phyloP scores from a whole-genome alignment of 1,139 yeast species.

The Suhomyces wounanorum region DNA sequence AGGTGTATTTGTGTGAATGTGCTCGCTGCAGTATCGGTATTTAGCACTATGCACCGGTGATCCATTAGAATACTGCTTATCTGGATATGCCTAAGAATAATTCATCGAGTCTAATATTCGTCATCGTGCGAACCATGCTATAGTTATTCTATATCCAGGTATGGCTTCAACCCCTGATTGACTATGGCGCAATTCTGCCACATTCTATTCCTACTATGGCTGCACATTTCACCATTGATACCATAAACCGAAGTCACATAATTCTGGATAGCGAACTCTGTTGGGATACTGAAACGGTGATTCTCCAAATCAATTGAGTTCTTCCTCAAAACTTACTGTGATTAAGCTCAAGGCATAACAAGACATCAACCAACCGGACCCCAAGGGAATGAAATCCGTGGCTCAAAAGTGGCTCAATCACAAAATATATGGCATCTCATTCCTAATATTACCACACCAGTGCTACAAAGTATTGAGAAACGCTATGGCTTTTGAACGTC shows the following conservation, averaged over 20 bases:
- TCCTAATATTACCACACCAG: not conserved
- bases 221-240: too few species aligned
- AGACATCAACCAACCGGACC: not conserved
- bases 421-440: not conserved
- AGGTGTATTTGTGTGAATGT: not conserved
- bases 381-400: not conserved
- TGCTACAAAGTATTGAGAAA: not conserved
- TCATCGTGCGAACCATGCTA: not conserved
- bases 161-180: not conserved
- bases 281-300: too few species aligned
- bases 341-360: too few species aligned
- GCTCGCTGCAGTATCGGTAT: not conserved
- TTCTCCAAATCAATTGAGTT: too few species aligned
- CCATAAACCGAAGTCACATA: too few species aligned
- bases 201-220: not conserved
- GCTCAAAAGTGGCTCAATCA: constrained; percentile 1
- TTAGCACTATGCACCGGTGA: too few species aligned
- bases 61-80: too few species aligned
- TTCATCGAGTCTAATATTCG: not conserved
- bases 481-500: constrained; percentile 3
- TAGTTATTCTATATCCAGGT: not conserved
- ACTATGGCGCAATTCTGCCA: constrained; percentile 4
- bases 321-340: too few species aligned
- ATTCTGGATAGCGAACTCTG: too few species aligned
- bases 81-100: not conserved